Evolutionary conservation across 352 stramenopile species (phyloP), one percentile per base, ranked within the genome.

Genomic region (Blastocystis hominis): DNA sequence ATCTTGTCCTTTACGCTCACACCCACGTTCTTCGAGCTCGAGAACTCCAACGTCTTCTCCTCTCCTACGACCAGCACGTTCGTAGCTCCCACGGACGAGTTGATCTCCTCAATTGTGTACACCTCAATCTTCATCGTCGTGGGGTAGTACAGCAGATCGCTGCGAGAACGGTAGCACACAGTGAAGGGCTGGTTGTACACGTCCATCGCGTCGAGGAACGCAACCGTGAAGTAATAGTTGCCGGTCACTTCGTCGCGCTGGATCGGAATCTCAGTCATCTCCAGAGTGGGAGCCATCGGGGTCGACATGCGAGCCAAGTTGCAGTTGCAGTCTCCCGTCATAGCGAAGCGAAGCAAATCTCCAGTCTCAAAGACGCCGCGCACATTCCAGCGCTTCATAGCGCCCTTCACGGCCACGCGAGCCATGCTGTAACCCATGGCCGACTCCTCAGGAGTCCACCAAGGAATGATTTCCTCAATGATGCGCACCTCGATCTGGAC

Each of bases 371-470:
- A 78, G 17, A 42, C 17, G 40, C 77, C 77, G 34, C 55, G 66
- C 53, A 87, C 77, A 13, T 76, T 66, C 62, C 62, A 87, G 38
- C 53, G 44, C 77, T 87, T 87, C 62, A 87, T 78, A 20, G 56
- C 9, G 15, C 47, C 50, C 77, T 87, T 87, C 15, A 87, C 38
- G 9, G 66, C 66, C 15, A 87, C 47, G 44, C 77, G 62, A 7
- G 7, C 56, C 72, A 84, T 84, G 38, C 46, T 84, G 50, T 84
- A 84, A 15, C 47, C 47, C 72, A 34, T 50, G 0, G 30, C 50
- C 0, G 42, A 47, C 72, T 84, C 72, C 50, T 84, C 72, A 50
- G 47, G 72, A 36, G 72, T 87, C 62, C 66, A 75, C 62, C 66
- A 87, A 34, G 77, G 62, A 78, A 78, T 87, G 66, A 87, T 75